Conservation (phyloP, 495 filamentous ascomycete species). For the Penicillium coprophilum region DNA sequence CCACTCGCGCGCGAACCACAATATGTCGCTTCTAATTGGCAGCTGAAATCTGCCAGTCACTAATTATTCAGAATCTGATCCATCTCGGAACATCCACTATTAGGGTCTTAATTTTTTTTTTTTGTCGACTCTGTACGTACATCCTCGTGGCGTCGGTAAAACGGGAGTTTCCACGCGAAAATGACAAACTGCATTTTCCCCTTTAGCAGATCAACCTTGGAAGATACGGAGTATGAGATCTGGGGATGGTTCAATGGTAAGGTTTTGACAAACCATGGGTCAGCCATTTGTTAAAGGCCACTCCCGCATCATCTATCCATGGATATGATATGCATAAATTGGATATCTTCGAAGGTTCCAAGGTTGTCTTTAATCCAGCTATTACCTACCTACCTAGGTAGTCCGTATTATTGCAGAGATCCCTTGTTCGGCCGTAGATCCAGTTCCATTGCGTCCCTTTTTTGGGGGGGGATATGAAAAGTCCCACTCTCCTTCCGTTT, state of each 20-base stretch:
- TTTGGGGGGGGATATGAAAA: not conserved
- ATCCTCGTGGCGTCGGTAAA: not conserved
- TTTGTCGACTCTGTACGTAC: no score
- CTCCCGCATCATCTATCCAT: constrained; percentile 14
- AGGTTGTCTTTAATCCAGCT: no score
- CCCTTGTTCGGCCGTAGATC: not conserved
- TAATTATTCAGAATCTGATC: constrained; percentile 25
- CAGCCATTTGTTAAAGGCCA: constrained; percentile 8
- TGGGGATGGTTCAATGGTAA: not conserved
- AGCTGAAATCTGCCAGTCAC: constrained; percentile 15
- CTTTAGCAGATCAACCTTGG: no score
- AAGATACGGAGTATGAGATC: no score
- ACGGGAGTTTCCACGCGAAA: not conserved
- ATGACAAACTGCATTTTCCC: no score
- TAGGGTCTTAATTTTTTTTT: constrained; percentile 15
- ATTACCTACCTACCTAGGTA: no score
- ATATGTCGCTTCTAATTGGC: constrained; percentile 18
- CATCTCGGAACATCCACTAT: constrained; percentile 14
- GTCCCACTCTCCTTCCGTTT: constrained; percentile 1
- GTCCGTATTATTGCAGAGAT: not conserved
- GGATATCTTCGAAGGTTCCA: no score
- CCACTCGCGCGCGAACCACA: constrained; percentile 23
- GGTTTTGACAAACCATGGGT: constrained; percentile 15
- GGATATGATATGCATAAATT: not conserved
- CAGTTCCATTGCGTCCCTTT: not conserved